Conservation (phyloP, 768 basidiomycete genomes). For the Rhizopogon vinicolor region DNA sequence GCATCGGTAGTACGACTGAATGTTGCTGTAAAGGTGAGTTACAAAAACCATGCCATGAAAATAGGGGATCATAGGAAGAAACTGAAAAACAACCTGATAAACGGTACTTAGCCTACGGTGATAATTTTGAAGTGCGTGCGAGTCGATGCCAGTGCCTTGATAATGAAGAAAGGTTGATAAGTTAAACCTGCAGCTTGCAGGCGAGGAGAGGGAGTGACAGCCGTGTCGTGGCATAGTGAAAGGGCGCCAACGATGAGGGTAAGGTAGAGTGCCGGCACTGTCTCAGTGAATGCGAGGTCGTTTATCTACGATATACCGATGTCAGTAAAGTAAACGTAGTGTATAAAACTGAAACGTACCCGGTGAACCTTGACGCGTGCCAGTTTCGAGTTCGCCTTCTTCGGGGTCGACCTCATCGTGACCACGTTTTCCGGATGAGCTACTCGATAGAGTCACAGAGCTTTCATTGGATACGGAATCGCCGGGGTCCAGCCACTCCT, state of each 20-base stretch:
- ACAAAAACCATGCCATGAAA: slow-evolving; percentile 9
- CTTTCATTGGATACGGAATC: slow-evolving; percentile 48
- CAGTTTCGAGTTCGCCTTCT: slow-evolving; percentile 32
- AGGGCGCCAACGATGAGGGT: neutral
- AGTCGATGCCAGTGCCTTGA: neutral
- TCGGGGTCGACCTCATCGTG: slow-evolving; percentile 42
- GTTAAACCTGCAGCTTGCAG: slow-evolving; percentile 12
- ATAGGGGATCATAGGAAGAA: slow-evolving; percentile 4
- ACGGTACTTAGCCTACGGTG: neutral
- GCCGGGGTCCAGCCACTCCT: slow-evolving; percentile 38
- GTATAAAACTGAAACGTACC: slow-evolving; percentile 27
- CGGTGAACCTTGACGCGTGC: slow-evolving; percentile 35
- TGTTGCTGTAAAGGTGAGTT: slow-evolving; percentile 28
- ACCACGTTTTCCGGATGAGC: slow-evolving; percentile 43
- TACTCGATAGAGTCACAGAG: slow-evolving; percentile 54
- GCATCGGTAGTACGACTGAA: neutral
- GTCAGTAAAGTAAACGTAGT: neutral
- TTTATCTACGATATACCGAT: slow-evolving; percentile 31
- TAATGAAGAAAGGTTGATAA: slow-evolving; percentile 14
- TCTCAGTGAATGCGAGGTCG: slow-evolving; percentile 37
- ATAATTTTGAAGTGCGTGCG: neutral
- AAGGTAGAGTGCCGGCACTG: neutral
- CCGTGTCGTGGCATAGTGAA: neutral
- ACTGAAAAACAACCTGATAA: neutral
- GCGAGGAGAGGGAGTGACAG: neutral